A percentile compares a stretch with the other conserved stretches of the same genome.
These are phyloP conservation scores for Sapria himalayana DNA, from an alignment of 345 rosid genomes.

Conservation along the genomic window DNA sequence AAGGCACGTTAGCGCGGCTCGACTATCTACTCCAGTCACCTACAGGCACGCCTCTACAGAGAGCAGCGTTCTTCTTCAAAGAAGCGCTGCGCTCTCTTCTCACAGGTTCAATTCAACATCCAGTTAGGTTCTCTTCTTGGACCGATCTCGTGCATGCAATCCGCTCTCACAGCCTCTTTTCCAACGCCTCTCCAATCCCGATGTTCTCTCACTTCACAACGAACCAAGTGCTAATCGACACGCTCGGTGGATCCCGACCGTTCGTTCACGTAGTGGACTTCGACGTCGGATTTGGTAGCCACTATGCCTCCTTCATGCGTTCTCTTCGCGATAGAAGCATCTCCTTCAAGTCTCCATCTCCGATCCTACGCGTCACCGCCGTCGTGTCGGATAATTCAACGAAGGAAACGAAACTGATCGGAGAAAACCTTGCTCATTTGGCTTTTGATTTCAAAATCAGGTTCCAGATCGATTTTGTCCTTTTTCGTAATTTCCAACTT, in stretches of 20 bases:
- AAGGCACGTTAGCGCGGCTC: slow-evolving; percentile 63
- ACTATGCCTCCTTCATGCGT: slow-evolving; percentile 72
- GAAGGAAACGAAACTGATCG: slow-evolving; percentile 41
- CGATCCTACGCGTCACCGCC: slow-evolving; percentile 54
- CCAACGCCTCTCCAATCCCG: slow-evolving; percentile 64
- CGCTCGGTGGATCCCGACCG: slow-evolving; percentile 29
- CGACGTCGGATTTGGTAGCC: slow-evolving; percentile 83
- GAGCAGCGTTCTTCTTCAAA: slow-evolving; percentile 80
- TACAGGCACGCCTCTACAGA: slow-evolving; percentile 47
- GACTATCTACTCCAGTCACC: slow-evolving; percentile 39
- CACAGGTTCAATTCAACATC: slow-evolving; percentile 18
- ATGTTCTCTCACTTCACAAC: slow-evolving; percentile 78
- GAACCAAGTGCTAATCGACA: slow-evolving; percentile 70
- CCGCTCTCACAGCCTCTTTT: slow-evolving; percentile 46
- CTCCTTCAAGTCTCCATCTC: slow-evolving; percentile 14
- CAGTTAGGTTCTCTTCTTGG: slow-evolving; percentile 30
- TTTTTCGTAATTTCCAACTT: slow-evolving; percentile 45
- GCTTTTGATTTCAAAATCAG: slow-evolving; percentile 64
- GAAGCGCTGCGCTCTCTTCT: slow-evolving; percentile 59
- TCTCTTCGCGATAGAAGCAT: slow-evolving; percentile 42
- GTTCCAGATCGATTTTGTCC: slow-evolving; percentile 55
- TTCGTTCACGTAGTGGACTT: slow-evolving; percentile 73
- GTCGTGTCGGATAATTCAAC: slow-evolving; percentile 57
- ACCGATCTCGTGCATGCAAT: slow-evolving; percentile 56
- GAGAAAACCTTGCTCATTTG: slow-evolving; percentile 55